Evolutionary conservation across 2,329 filamentous ascomycete species (phyloP).

Genomic region (Fonsecaea pedrosoi): DNA sequence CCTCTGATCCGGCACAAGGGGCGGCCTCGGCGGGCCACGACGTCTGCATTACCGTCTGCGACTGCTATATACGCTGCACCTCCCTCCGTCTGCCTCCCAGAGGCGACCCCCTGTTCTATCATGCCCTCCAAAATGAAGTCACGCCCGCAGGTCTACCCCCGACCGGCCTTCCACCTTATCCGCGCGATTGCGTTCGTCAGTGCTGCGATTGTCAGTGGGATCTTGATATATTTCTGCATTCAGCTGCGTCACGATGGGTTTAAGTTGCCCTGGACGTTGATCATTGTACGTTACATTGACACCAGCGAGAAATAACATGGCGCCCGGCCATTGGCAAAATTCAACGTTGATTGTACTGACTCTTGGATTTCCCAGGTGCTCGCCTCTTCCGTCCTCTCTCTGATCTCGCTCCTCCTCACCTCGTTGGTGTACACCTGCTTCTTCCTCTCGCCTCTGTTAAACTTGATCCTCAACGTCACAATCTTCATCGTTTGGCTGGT

Average conservation of each 20-base stretch:
- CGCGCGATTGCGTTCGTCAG: constrained; percentile 55
- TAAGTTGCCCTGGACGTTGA: constrained; percentile 65
- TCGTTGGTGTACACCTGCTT: constrained; percentile 59
- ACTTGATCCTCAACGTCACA: constrained; percentile 57
- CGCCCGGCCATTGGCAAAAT: not conserved
- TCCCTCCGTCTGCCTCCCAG: constrained; percentile 5
- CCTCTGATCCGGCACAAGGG: not conserved
- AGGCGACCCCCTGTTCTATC: constrained; percentile 4
- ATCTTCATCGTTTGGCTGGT: constrained; percentile 61
- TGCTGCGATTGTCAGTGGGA: constrained; percentile 59
- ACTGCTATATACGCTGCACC: not conserved
- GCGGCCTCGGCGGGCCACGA: not conserved
- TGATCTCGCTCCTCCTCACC: constrained; percentile 57
- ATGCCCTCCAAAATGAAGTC: constrained; percentile 35
- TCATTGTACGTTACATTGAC: constrained; percentile 55
- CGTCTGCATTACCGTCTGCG: not conserved
- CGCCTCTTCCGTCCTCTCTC: constrained; percentile 58
- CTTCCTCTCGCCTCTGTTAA: constrained; percentile 60
- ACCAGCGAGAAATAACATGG: not conserved
- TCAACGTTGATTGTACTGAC: not conserved
- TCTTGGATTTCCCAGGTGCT: constrained; percentile 53
- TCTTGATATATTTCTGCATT: constrained; percentile 63
- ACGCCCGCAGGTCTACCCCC: constrained; percentile 45
- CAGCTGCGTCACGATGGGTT: constrained; percentile 60
- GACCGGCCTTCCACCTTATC: constrained; percentile 50